Conservation (phyloP, 106 monocot genomes). For the Vanilla planifolia region DNA sequence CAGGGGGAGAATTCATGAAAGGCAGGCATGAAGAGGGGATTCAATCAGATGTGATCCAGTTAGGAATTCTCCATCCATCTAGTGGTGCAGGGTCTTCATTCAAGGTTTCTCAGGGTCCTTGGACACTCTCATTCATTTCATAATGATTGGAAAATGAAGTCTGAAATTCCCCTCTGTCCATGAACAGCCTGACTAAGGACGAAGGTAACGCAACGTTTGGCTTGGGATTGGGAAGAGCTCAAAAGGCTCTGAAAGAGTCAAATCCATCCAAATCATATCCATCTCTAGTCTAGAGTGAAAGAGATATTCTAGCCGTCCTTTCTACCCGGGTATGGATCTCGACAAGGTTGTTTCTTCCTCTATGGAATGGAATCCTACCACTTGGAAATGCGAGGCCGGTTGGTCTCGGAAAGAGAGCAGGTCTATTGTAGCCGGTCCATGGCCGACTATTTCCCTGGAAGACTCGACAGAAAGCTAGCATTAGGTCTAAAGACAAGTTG, state of each 20-base stretch:
- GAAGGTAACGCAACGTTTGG: slow-evolving; percentile 1
- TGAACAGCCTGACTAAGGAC: slow-evolving; percentile 1
- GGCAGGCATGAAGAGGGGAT: too few relatives aligned
- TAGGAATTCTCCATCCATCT: too few relatives aligned
- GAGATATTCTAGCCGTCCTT: slow-evolving; percentile 1
- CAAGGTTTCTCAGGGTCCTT: too few relatives aligned
- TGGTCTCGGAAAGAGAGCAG: slow-evolving; percentile 1
- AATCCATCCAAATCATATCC: not conserved
- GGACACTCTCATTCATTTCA: too few relatives aligned
- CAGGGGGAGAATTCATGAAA: too few relatives aligned
- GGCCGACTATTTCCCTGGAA: too few relatives aligned
- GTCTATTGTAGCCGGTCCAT: too few relatives aligned
- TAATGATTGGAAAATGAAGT: too few relatives aligned
- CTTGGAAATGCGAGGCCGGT: not conserved
- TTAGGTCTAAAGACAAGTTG: too few relatives aligned
- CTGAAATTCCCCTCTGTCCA: not conserved
- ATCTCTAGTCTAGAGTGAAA: slow-evolving; percentile 3
- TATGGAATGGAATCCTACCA: not conserved
- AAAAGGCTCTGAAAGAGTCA: not conserved
- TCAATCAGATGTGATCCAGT: too few relatives aligned
- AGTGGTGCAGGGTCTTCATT: too few relatives aligned
- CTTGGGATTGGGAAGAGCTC: slow-evolving; percentile 3
- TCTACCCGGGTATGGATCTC: slow-evolving; percentile 2
- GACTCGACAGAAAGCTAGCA: too few relatives aligned
- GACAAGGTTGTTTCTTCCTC: slow-evolving; percentile 1